Conservation (phyloP, 495 filamentous ascomycete species). For the Aspergillus mulundensis region DNA sequence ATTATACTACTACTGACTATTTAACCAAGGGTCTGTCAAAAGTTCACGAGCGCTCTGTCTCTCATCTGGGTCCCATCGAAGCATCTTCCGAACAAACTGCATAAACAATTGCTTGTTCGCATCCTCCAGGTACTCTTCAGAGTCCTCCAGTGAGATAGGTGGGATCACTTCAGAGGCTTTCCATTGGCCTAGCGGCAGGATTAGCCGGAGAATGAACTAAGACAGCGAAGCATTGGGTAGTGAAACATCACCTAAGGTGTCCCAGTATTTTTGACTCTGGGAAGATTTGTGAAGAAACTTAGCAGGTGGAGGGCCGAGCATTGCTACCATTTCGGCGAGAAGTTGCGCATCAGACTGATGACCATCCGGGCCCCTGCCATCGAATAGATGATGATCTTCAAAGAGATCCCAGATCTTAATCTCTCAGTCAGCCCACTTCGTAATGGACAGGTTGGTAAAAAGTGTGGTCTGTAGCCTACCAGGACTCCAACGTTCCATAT, state of each 20-base stretch:
- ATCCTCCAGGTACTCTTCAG: slow-evolving; percentile 13
- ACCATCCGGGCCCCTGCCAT: slow-evolving; percentile 12
- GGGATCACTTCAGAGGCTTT: slow-evolving; percentile 16
- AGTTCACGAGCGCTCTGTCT: slow-evolving; percentile 33
- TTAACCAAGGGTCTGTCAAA: slow-evolving; percentile 18
- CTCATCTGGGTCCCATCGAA: slow-evolving; percentile 34
- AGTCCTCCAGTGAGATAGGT: slow-evolving; percentile 18
- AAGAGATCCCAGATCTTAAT: slow-evolving; percentile 20
- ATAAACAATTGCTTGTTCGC: slow-evolving; percentile 28
- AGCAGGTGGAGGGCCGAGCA: slow-evolving; percentile 31
- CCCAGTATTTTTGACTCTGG: too few species aligned
- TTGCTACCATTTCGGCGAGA: slow-evolving; percentile 32
- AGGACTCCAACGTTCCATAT: slow-evolving; percentile 41
- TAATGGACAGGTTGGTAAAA: too few species aligned
- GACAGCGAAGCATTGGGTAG: too few species aligned
- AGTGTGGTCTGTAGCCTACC: slow-evolving; percentile 19
- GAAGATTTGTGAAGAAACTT: slow-evolving; percentile 17
- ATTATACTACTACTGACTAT: too few species aligned
- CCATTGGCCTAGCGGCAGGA: slow-evolving; percentile 20
- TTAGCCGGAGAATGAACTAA: too few species aligned
- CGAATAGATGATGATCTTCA: slow-evolving; percentile 16
- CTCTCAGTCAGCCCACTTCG: not conserved
- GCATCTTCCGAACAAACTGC: slow-evolving; percentile 27
- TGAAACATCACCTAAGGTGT: too few species aligned
- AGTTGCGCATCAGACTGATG: slow-evolving; percentile 28